Base-by-base conservation (phyloP, 352 stramenopile genomes). In the Salisapilia sapeloensis region DNA sequence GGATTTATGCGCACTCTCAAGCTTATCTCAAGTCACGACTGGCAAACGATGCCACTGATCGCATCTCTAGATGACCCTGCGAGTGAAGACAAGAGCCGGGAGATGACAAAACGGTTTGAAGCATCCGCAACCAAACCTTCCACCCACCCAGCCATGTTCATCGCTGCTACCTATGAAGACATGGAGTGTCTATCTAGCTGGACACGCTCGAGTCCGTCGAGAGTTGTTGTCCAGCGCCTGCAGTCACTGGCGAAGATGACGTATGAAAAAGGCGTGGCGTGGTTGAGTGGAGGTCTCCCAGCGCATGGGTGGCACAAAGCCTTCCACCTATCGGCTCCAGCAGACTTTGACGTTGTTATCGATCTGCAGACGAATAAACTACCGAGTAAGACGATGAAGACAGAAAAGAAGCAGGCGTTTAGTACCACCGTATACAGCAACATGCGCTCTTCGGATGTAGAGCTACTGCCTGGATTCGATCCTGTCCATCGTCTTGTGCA, bases 351-450 rank as follows among this genome's bases (percentile, higher is more conserved):
- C 32, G 72, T 54, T 4, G 48, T 62, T 31, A 44, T 85, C 2
- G 26, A 60, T 35, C 49, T 89, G 12, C 50, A 53, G 4, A 54
- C 39, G 0, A 59, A 71, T 2, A 67, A 61, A 18, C 34, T 82
- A 28, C 74, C 65, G 7, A 63, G 60, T 12, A 80, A 79, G 49
- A 60, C 60, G 29, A 72, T 81, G 42, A 56, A 59, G 39, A 24
- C 66, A 11, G 52, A 60, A 21, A 82, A 76, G 48, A 82, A 77
- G 37, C 61, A 75, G 13, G 50, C 67, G 30, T 86, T 80, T 34
- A 56, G 69, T 4, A 41, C 64, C 16, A 53, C 71, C 4, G 67
- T 84, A 38, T 90, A 86, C 60, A 90, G 86, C 55, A 90, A 90
- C 53, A 84, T 86, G 65, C 53, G 78, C 37, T 44, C 80, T 21